These are phyloP conservation scores for Tricholoma furcatifolium DNA, from an alignment of 768 basidiomycete genomes.

Conservation along the genomic window DNA sequence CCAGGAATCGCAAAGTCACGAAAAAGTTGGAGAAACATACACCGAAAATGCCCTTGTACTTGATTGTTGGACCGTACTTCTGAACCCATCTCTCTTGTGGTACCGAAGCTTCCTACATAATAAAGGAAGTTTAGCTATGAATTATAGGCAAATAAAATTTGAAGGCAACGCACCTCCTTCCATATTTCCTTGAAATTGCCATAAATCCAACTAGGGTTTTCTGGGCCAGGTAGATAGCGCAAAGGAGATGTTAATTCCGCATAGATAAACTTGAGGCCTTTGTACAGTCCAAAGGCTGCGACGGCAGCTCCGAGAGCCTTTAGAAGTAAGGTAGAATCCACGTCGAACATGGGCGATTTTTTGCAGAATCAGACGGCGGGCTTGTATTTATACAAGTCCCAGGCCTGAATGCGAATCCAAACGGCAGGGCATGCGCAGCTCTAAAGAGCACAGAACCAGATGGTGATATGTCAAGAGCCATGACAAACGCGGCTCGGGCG, in stretches of 20 bases:
- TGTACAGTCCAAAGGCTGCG: conserved; percentile 27
- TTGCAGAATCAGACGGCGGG: no score
- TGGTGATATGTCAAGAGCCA: no score
- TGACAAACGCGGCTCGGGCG: no score
- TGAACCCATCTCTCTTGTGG: conserved; percentile 14
- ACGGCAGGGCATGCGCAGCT: no score
- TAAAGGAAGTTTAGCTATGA: background rate
- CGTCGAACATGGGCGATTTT: background rate
- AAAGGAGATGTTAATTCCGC: conserved; percentile 34
- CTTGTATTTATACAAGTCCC: background rate
- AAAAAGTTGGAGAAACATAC: conserved; percentile 29
- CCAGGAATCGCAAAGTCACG: background rate
- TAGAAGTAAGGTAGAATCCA: conserved; percentile 8
- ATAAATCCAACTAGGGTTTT: no score
- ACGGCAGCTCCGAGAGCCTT: conserved; percentile 18
- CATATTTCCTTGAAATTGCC: no score
- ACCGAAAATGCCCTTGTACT: conserved; percentile 31
- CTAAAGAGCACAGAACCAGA: no score
- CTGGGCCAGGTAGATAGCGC: no score
- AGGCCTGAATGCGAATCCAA: background rate
- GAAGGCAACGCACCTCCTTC: no score
- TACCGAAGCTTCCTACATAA: conserved; percentile 31
- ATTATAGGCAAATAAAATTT: no score
- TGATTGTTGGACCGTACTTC: conserved; percentile 15
- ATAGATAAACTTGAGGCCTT: conserved; percentile 32